These are phyloP conservation scores for Plasmodium gonderi DNA, from an alignment of 169 alveolate species.

Conservation along the genomic window DNA sequence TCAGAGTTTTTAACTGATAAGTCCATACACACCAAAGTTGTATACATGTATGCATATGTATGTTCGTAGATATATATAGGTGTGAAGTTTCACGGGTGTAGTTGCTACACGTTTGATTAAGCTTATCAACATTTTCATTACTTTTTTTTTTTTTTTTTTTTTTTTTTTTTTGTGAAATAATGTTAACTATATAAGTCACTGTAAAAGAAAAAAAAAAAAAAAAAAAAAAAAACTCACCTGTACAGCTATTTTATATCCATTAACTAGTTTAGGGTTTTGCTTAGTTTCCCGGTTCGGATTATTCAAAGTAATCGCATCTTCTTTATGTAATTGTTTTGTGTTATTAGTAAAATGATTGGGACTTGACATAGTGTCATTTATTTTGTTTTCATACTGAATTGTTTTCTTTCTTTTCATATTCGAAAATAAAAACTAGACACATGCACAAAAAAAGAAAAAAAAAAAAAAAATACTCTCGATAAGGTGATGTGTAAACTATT, in stretches of 20 bases:
- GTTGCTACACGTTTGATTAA: background rate
- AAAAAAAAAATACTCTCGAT: background rate
- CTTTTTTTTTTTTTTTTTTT: background rate
- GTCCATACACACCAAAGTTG: background rate
- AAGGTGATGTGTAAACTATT: background rate
- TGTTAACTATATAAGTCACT: no score
- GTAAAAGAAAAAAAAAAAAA: background rate
- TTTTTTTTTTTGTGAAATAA: background rate
- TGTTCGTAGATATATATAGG: background rate
- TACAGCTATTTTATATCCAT: background rate
- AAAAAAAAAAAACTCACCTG: slow-evolving; percentile 25
- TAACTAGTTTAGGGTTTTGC: background rate
- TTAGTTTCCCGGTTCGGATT: background rate
- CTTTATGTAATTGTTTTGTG: background rate
- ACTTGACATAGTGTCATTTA: slow-evolving; percentile 7
- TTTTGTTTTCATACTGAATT: background rate
- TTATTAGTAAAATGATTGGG: slow-evolving; percentile 18
- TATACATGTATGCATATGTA: background rate
- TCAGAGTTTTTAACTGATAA: slow-evolving; percentile 32
- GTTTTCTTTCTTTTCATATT: background rate
- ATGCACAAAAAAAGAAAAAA: no score
- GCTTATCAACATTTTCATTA: background rate
- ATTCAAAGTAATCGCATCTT: background rate
- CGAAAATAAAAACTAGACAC: background rate
- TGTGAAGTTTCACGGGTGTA: background rate